Conservation (phyloP, 225 moss, liverwort and hornwort genomes). For the Physcomitrium patens region DNA sequence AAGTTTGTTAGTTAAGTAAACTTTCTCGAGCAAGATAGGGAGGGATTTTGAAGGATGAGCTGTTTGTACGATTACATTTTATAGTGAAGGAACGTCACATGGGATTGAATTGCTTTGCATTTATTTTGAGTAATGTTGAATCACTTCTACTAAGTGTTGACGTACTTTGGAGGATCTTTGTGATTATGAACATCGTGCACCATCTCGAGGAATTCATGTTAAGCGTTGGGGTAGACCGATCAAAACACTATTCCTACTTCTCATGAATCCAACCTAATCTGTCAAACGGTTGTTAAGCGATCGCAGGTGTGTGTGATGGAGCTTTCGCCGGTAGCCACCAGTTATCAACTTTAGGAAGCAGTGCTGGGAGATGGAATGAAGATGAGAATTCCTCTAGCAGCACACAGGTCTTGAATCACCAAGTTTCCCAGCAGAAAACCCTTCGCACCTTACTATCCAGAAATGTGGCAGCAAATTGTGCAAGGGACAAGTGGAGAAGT, state of each 20-base stretch:
- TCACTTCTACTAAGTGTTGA: not conserved
- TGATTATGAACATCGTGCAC: not conserved
- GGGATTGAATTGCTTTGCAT: not conserved
- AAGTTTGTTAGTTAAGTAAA: not conserved
- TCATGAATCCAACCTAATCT: not conserved
- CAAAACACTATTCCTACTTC: too few relatives aligned
- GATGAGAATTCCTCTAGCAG: constrained; percentile 6
- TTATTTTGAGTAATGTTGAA: not conserved
- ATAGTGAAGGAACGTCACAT: not conserved
- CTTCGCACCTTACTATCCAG: constrained; percentile 10
- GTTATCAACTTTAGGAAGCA: constrained; percentile 9
- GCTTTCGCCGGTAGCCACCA: constrained; percentile 10
- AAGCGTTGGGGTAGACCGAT: not conserved
- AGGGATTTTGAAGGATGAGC: not conserved
- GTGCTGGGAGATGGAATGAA: constrained; percentile 21
- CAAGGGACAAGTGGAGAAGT: constrained; percentile 25
- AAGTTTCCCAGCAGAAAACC: constrained; percentile 12
- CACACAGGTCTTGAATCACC: constrained; percentile 18
- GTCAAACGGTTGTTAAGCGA: not conserved
- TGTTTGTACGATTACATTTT: too few relatives aligned
- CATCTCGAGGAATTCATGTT: not conserved
- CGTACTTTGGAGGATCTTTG: not conserved
- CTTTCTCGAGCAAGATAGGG: not conserved
- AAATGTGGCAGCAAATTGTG: constrained; percentile 19
- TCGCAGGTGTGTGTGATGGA: constrained; percentile 34